A percentile compares a stretch with the other conserved stretches of the same genome.
phyloP scores from a whole-genome alignment of 805 yeast species.

The Yamadazyma philogaea region DNA sequence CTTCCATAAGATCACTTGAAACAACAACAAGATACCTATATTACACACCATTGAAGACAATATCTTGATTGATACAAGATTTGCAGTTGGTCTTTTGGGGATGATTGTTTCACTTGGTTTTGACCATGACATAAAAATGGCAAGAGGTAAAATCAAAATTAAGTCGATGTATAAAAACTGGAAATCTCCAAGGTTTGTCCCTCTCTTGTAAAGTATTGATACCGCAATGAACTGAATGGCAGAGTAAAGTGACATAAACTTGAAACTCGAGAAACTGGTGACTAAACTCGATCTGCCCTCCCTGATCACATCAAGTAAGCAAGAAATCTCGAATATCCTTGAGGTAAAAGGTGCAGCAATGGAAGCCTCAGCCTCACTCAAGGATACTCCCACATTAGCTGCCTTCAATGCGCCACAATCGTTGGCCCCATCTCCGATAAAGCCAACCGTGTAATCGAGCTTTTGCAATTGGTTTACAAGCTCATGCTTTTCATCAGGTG shows the following conservation, averaged over 20 bases:
- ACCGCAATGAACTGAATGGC: conserved; percentile 94
- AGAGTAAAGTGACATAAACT: conserved; percentile 94
- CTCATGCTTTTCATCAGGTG: conserved; percentile 98
- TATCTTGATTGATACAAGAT: conserved; percentile 84
- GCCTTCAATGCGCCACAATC: conserved; percentile 98
- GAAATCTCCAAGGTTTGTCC: conserved; percentile 93
- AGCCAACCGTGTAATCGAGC: conserved; percentile 89
- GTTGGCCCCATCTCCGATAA: conserved; percentile 99
- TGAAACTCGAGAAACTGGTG: conserved; percentile 94
- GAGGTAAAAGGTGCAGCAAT: conserved; percentile 99
- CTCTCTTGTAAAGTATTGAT: conserved; percentile 77
- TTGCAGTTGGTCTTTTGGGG: conserved; percentile 86
- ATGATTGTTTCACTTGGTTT: conserved; percentile 63
- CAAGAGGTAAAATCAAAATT: conserved; percentile 87
- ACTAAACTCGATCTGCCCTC: conserved; percentile 96
- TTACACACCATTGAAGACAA: conserved; percentile 79
- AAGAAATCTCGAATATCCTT: conserved; percentile 81
- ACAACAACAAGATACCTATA: conserved; percentile 56
- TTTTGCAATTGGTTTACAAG: conserved; percentile 81
- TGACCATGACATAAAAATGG: conserved; percentile 97
- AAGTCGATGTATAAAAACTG: conserved; percentile 94
- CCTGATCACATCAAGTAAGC: conserved; percentile 85
- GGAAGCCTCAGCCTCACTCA: conserved; percentile 97
- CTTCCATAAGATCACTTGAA: conserved; percentile 71
- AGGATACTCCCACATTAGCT: conserved; percentile 94